These are phyloP conservation scores for Agrocybe pediades DNA, from an alignment of 768 basidiomycete genomes.

Conservation along the genomic window DNA sequence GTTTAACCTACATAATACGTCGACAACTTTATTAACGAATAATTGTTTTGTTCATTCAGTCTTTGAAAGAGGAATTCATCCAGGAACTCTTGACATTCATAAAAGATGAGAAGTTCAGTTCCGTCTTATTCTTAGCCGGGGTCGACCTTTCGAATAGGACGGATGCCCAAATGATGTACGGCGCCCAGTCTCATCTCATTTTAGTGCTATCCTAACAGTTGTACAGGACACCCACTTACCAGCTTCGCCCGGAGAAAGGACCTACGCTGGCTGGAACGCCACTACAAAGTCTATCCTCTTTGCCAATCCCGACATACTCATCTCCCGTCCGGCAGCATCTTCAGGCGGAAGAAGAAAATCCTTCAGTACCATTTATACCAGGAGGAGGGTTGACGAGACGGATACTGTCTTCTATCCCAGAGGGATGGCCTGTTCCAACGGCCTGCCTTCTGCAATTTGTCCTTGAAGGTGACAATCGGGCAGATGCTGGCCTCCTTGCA, in stretches of 20 bases:
- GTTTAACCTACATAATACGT: neutral
- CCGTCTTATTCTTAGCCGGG: slow-evolving; percentile 69
- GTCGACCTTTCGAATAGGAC: slow-evolving; percentile 75
- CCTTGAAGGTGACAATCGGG: slow-evolving; percentile 80
- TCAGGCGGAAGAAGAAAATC: slow-evolving; percentile 20
- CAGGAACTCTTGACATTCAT: slow-evolving; percentile 60
- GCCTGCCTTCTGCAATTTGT: slow-evolving; percentile 72
- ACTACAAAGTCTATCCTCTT: slow-evolving; percentile 40
- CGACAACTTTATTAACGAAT: neutral
- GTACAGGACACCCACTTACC: slow-evolving; percentile 65
- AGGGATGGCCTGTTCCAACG: slow-evolving; percentile 51
- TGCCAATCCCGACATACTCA: slow-evolving; percentile 58
- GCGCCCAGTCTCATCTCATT: neutral
- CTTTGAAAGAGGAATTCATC: slow-evolving; percentile 69
- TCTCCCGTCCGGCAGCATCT: slow-evolving; percentile 45
- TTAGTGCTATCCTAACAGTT: neutral
- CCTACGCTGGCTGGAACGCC: slow-evolving; percentile 45
- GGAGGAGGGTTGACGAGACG: slow-evolving; percentile 75
- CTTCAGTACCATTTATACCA: slow-evolving; percentile 69
- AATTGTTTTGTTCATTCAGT: slow-evolving; percentile 36
- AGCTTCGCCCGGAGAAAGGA: slow-evolving; percentile 47
- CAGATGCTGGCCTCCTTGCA: slow-evolving; percentile 68
- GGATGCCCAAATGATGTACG: slow-evolving; percentile 79
- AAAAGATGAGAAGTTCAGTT: slow-evolving; percentile 44
- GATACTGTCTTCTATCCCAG: slow-evolving; percentile 59